These are phyloP conservation scores for Raddia guianensis DNA, from an alignment of 176 grass and related monocot genomes.

Conservation along the genomic window DNA sequence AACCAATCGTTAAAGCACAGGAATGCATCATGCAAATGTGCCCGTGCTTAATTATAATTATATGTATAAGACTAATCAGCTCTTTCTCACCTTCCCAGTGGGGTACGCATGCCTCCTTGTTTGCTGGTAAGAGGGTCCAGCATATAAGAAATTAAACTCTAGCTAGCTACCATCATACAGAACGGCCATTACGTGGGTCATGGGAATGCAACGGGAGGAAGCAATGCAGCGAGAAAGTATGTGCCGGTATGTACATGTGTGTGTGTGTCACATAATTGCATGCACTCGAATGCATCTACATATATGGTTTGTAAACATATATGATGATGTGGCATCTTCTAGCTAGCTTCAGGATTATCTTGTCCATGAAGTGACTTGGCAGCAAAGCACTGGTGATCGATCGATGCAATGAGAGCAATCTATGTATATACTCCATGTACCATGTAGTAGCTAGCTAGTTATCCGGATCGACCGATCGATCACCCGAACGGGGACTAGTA, in stretches of 20 bases:
- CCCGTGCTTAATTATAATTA: neutral
- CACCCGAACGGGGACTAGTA: neutral
- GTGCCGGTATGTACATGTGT: neutral
- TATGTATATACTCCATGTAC: neutral
- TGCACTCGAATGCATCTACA: slow-evolving; percentile 24
- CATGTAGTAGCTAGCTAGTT: slow-evolving; percentile 1
- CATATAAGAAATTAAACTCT: neutral
- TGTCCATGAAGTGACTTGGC: slow-evolving; percentile 54
- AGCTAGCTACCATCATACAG: slow-evolving; percentile 17
- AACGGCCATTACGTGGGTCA: slow-evolving; percentile 41
- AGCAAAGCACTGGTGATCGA: slow-evolving; percentile 44
- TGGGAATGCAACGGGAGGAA: slow-evolving; percentile 31
- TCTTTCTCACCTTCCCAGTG: neutral
- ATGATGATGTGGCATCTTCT: neutral
- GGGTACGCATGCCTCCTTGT: slow-evolving; percentile 34
- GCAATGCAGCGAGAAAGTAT: slow-evolving; percentile 27
- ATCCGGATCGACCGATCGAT: neutral
- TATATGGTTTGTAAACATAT: neutral
- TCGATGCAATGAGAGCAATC: slow-evolving; percentile 35
- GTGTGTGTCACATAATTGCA: slow-evolving; percentile 16
- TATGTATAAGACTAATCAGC: neutral
- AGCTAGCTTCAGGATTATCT: slow-evolving; percentile 43
- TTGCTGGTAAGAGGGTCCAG: slow-evolving; percentile 38
- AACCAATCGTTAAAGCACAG: neutral
- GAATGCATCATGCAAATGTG: neutral